Conservation (phyloP, 2,329 filamentous ascomycete genomes). For the Colletotrichum siamense region DNA sequence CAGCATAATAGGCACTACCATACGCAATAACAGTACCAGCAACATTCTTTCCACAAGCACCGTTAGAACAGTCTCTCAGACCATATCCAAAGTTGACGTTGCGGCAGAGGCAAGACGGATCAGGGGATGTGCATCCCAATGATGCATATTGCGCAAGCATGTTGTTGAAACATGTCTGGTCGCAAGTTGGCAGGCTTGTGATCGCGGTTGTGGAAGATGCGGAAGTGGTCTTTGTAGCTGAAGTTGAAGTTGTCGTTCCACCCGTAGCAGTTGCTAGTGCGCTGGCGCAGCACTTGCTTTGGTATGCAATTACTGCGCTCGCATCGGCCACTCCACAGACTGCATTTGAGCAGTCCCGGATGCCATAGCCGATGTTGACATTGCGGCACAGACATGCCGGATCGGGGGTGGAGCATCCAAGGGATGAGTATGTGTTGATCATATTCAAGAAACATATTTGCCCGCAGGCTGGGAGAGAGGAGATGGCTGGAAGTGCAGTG, state of each 20-base stretch:
- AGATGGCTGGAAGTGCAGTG: neutral
- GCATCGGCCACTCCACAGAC: neutral
- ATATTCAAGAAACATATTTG: neutral
- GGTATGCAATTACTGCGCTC: slow-evolving; percentile 17
- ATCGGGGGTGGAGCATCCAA: slow-evolving; percentile 7
- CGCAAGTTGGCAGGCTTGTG: neutral
- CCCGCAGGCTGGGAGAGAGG: neutral
- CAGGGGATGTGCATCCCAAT: neutral
- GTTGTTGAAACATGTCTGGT: neutral
- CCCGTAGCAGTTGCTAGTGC: slow-evolving; percentile 1
- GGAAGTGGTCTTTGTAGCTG: neutral
- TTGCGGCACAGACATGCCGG: slow-evolving; percentile 18
- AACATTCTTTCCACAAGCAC: neutral
- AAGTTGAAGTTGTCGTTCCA: neutral
- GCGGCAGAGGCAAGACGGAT: neutral
- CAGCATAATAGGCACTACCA: neutral
- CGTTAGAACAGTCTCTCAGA: neutral
- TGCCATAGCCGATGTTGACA: slow-evolving; percentile 19
- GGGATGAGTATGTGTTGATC: neutral
- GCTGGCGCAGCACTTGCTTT: neutral
- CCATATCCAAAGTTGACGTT: neutral
- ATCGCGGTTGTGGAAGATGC: neutral
- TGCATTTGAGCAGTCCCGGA: slow-evolving; percentile 18
- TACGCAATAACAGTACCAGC: neutral
- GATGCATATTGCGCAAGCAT: neutral